A percentile compares a stretch with the other conserved stretches of the same genome.
These are phyloP conservation scores for Tubosaeta sp. DNA, from an alignment of 768 basidiomycete genomes.

Conservation along the genomic window DNA sequence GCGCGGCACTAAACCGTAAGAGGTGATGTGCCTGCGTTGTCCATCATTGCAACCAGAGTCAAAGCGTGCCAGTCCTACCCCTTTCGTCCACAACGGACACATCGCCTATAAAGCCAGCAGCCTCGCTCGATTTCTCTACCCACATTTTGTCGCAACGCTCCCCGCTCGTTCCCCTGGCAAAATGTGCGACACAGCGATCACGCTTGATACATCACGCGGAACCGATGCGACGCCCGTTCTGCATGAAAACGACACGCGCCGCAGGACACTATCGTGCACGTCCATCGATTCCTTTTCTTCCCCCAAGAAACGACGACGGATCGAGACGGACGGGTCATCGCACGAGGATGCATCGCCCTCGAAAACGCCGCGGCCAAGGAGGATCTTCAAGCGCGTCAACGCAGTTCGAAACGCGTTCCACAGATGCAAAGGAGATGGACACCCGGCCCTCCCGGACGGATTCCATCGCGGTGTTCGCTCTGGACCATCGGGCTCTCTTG, in stretches of 20 bases:
- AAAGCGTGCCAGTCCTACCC: constrained; percentile 1
- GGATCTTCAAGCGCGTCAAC: not conserved
- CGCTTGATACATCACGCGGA: not conserved
- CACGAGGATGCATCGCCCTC: not conserved
- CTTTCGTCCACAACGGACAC: not conserved
- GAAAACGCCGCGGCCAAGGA: not conserved
- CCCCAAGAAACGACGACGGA: constrained; percentile 8
- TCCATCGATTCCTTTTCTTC: constrained; percentile 16
- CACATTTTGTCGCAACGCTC: not conserved
- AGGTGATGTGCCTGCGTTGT: not conserved
- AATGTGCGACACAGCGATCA: constrained; percentile 1
- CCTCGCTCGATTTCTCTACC: too few species aligned
- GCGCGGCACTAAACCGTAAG: too few species aligned
- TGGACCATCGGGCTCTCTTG: not conserved
- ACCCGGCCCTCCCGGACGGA: not conserved
- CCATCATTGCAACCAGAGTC: not conserved
- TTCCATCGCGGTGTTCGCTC: constrained; percentile 5
- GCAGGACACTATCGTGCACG: constrained; percentile 15
- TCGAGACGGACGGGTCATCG: not conserved
- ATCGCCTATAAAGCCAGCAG: not conserved
- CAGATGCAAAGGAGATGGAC: not conserved
- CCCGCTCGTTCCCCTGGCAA: not conserved
- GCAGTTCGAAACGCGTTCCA: not conserved
- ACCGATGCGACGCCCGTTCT: constrained; percentile 1
- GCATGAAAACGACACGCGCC: constrained; percentile 5